phyloP scores from a whole-genome alignment of 2,329 filamentous ascomycete genomes.

The Canariomyces notabilis region DNA sequence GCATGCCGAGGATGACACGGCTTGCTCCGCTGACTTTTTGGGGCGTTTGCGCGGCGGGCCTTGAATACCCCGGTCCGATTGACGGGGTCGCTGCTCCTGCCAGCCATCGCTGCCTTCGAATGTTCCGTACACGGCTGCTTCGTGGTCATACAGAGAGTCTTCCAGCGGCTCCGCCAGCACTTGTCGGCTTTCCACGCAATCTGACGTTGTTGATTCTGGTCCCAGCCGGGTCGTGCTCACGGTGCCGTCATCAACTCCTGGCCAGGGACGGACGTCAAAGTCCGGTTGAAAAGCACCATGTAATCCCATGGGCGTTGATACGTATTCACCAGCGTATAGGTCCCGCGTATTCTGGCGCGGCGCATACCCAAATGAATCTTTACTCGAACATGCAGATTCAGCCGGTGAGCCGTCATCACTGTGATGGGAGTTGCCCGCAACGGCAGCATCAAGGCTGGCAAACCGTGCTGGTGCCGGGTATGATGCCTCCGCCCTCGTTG shows the following conservation, averaged over 20 bases:
- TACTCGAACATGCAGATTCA: constrained; percentile 5
- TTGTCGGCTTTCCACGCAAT: neutral
- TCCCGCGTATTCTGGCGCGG: constrained; percentile 6
- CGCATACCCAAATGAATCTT: constrained; percentile 1
- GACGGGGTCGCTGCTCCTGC: constrained; percentile 1
- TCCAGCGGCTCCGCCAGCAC: neutral
- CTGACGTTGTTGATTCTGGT: neutral
- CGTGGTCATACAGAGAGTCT: neutral
- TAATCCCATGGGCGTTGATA: constrained; percentile 7
- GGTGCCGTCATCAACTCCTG: neutral
- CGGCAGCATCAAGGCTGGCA: neutral
- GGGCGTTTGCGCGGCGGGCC: constrained; percentile 2
- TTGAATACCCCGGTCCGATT: neutral
- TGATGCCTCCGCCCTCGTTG: neutral
- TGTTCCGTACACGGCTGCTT: neutral
- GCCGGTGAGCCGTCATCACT: constrained; percentile 8
- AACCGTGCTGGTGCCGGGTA: neutral
- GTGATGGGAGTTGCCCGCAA: neutral
- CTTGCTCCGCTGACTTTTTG: constrained; percentile 4
- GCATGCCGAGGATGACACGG: neutral
- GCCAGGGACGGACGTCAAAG: constrained; percentile 4
- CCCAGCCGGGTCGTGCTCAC: constrained; percentile 2
- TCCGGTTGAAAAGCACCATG: constrained; percentile 1
- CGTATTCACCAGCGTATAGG: constrained; percentile 7
- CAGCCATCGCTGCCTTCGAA: neutral